Conservation (phyloP, 768 basidiomycete genomes). For the Boletus subcaerulescens region DNA sequence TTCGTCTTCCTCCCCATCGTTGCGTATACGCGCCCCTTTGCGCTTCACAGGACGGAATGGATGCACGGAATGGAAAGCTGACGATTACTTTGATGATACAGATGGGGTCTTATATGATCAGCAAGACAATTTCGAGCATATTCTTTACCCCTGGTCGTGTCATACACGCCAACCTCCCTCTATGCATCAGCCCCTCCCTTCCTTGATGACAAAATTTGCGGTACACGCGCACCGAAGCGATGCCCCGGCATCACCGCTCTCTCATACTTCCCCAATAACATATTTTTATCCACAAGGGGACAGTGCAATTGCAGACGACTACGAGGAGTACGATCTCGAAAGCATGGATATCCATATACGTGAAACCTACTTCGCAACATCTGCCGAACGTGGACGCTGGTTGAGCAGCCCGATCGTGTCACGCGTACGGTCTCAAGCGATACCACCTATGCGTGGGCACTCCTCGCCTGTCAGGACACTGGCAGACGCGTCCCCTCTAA, state of each 20-base stretch:
- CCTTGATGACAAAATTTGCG: slow-evolving; percentile 16
- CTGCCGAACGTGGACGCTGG: slow-evolving; percentile 61
- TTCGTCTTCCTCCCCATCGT: slow-evolving; percentile 23
- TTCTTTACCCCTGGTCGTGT: slow-evolving; percentile 2
- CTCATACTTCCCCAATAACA: neutral
- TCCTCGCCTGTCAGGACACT: slow-evolving; percentile 23
- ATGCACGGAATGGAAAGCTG: slow-evolving; percentile 2
- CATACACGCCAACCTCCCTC: neutral
- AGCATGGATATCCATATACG: slow-evolving; percentile 36
- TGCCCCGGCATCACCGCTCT: neutral
- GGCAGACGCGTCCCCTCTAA: slow-evolving; percentile 4
- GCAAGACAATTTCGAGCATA: neutral
- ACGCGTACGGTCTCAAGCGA: slow-evolving; percentile 12
- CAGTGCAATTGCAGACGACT: slow-evolving; percentile 18
- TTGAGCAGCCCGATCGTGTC: slow-evolving; percentile 45
- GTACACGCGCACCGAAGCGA: slow-evolving; percentile 1
- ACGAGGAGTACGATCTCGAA: slow-evolving; percentile 31
- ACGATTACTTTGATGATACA: neutral
- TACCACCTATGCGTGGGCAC: slow-evolving; percentile 14
- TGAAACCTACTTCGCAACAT: slow-evolving; percentile 52
- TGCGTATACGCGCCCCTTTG: slow-evolving; percentile 16
- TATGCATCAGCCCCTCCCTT: slow-evolving; percentile 13
- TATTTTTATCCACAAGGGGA: slow-evolving; percentile 9
- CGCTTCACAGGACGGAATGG: slow-evolving; percentile 4
- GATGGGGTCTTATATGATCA: neutral